phyloP scores from a whole-genome alignment of 768 basidiomycete genomes.

The Hericium alpestre region DNA sequence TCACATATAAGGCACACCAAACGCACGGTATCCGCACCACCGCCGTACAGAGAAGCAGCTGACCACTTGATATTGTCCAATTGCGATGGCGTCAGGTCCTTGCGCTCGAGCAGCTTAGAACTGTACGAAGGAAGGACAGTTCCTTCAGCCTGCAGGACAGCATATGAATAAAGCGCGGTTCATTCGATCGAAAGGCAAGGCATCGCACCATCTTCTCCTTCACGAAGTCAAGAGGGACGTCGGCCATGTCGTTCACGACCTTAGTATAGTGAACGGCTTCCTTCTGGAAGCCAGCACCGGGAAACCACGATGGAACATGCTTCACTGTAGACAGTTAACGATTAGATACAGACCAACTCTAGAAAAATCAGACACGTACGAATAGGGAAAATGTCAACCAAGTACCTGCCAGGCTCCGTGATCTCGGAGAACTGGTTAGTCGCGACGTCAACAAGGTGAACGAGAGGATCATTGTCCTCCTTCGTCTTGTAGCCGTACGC shows the following conservation, averaged over 20 bases:
- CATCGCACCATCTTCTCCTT: constrained; percentile 2
- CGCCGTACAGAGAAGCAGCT: constrained; percentile 13
- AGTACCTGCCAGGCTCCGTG: background rate
- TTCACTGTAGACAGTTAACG: constrained; percentile 5
- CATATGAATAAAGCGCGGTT: background rate
- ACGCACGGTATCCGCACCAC: constrained; percentile 12
- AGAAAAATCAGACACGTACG: background rate
- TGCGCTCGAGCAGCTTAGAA: constrained; percentile 4
- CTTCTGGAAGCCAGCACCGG: constrained; percentile 17
- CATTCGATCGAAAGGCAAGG: background rate
- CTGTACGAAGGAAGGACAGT: constrained; percentile 12
- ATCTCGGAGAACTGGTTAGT: background rate
- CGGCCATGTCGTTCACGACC: background rate
- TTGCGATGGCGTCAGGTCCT: constrained; percentile 2
- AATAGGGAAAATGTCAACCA: constrained; percentile 1
- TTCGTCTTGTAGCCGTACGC: background rate
- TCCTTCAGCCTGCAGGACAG: background rate
- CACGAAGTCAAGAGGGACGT: background rate
- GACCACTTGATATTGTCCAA: constrained; percentile 14
- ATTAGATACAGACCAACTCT: background rate
- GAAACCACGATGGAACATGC: constrained; percentile 19
- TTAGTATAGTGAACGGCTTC: background rate
- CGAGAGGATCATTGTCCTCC: constrained; percentile 1
- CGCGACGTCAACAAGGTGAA: background rate
- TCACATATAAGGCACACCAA: background rate